Base-by-base conservation (phyloP, 495 filamentous ascomycete genomes). In the Podospora pseudoanserina region DNA sequence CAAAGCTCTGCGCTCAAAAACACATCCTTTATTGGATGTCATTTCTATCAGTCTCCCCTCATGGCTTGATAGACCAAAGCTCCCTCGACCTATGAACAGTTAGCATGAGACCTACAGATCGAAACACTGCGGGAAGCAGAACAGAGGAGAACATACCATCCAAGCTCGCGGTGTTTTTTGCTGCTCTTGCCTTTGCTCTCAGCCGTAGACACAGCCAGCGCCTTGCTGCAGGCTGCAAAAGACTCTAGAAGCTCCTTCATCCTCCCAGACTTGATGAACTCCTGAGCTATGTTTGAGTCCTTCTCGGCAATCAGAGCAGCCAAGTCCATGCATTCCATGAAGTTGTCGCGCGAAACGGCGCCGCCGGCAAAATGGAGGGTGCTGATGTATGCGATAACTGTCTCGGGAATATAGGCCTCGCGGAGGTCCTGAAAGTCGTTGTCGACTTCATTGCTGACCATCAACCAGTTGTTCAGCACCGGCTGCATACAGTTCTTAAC, bases 311-410 rank as follows among this genome's bases (percentile, higher is more conserved):
- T 84, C 23, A 87, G 75, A 5, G 87, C 85, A 0, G 90, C 86
- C 18, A 96, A 78, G 60, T 93, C 89, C 90, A 97, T 92, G 78
- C 89, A 88, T 71, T 91, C 88, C 34, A 91, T 80, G 32, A 94
- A 79, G 64, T 83, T 81, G 63, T 90, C 90, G 27, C 88, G 86
- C 55, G 80, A 86, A 6, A 92, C 78, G 54, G 83, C 79, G 28
- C 84, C 84, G 3, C 90, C 90, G 15, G 86, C 86, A 74, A 87
- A 89, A 73, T 93, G 88, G 60, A 96, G 78, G 20, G 88, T 86
- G 71, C 83, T 89, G 76, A 90, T 86, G 76, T 93, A 96, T n/a
- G 89, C 90, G 54, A 97, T 83, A 65, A 96, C 78, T 11, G 90
- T 81, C 79, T 95, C 92, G 23, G 94, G 93, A 34, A 97, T 80